Percentiles rank a stretch among this genome's conserved stretches.
phyloP scores from a whole-genome alignment of 1,139 yeast genomes.

The Suhomyces ambrosiae region DNA sequence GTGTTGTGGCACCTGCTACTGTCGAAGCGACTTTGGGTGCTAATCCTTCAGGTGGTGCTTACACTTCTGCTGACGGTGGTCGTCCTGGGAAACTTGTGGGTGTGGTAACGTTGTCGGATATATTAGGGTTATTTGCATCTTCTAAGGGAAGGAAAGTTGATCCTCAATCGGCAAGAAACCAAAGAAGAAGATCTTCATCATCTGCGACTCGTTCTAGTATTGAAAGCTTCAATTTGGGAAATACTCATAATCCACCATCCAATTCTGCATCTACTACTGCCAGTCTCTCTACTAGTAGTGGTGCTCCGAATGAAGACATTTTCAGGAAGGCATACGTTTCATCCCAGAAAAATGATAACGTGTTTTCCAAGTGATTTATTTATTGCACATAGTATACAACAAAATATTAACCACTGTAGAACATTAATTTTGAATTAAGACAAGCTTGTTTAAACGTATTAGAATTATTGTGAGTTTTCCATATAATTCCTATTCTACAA shows the following conservation, averaged over 20 bases:
- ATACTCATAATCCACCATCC: slow-evolving; percentile 1
- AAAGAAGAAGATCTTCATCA: slow-evolving; percentile 71
- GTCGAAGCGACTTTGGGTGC: slow-evolving; percentile 26
- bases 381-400: slow-evolving; percentile 2
- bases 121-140: slow-evolving; percentile 76
- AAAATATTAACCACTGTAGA: no score
- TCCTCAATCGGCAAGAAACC: slow-evolving; percentile 83
- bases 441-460: no score
- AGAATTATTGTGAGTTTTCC: no score
- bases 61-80: slow-evolving; percentile 23
- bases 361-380: slow-evolving; percentile 10
- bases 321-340: slow-evolving; percentile 22
- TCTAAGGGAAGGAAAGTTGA: slow-evolving; percentile 68
- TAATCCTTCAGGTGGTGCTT: slow-evolving; percentile 10
- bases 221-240: slow-evolving; percentile 24
- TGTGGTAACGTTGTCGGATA: slow-evolving; percentile 88
- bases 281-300: slow-evolving; percentile 5
- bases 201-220: slow-evolving; percentile 45
- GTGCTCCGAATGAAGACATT: slow-evolving; percentile 19
- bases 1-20: slow-evolving; percentile 5
- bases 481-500: no score
- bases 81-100: slow-evolving; percentile 79
- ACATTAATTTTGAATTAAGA: no score
- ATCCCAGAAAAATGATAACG: slow-evolving; percentile 11
- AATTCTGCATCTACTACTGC: slow-evolving; percentile 9